Percentiles rank a stretch among this genome's conserved stretches.
These are phyloP conservation scores for Candida boleticola DNA, from an alignment of 805 yeast genomes.

Conservation along the genomic window DNA sequence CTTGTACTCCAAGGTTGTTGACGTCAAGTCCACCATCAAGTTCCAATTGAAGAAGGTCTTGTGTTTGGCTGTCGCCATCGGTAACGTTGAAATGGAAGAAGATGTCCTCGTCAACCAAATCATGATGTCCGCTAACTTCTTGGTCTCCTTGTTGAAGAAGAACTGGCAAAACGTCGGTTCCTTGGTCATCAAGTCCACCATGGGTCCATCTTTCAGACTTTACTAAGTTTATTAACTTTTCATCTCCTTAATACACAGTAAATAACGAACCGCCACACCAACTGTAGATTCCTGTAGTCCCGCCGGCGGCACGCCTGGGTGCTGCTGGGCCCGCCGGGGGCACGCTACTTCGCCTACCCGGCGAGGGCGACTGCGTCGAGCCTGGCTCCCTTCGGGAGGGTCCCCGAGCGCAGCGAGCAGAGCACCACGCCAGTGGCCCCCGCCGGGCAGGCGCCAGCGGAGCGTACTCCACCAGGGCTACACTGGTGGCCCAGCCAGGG, in stretches of 20 bases:
- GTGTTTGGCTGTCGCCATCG: slow-evolving; percentile 99
- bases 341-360: too few relatives aligned
- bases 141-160: slow-evolving; percentile 98
- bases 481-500: too few relatives aligned
- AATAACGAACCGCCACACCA: neutral
- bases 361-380: neutral
- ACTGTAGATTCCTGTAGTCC: neutral
- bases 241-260: neutral
- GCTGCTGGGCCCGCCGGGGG: neutral
- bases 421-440: neutral
- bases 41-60: slow-evolving; percentile 99
- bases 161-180: slow-evolving; percentile 99
- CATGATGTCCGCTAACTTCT: slow-evolving; percentile 98
- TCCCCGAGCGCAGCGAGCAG: too few relatives aligned
- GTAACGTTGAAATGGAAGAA: slow-evolving; percentile 99
- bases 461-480: neutral
- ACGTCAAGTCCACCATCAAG: slow-evolving; percentile 99
- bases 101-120: slow-evolving; percentile 95
- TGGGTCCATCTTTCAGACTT: slow-evolving; percentile 99
- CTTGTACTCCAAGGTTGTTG: slow-evolving; percentile 91
- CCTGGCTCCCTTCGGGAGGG: neutral
- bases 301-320: neutral
- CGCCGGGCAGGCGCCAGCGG: neutral
- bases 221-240: slow-evolving; percentile 63
- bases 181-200: slow-evolving; percentile 96